These are phyloP conservation scores for Nissolia schottii DNA, from an alignment of 306 rosid species.

Conservation along the genomic window DNA sequence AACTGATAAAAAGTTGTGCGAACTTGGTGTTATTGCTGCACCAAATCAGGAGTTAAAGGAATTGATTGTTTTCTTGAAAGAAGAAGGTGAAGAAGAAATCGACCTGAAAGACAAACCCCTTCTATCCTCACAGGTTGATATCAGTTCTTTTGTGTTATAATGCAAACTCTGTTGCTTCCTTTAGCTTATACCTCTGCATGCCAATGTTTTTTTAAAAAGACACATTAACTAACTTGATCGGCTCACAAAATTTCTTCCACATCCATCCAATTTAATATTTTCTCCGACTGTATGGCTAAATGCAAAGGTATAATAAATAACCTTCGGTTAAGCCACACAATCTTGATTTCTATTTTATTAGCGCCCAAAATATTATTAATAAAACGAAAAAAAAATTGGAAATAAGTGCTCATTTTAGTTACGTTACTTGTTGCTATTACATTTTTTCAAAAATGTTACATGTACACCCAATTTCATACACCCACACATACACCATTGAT, in stretches of 20 bases:
- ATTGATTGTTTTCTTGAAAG: conserved; percentile 36
- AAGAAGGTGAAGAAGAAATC: conserved; percentile 24
- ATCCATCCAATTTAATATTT: neutral
- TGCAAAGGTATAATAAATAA: no score
- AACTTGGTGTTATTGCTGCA: conserved; percentile 32
- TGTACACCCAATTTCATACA: no score
- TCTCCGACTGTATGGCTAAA: neutral
- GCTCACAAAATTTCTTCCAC: neutral
- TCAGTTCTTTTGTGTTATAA: neutral
- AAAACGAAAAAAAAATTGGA: neutral
- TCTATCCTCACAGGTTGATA: conserved; percentile 38
- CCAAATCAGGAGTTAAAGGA: conserved; percentile 38
- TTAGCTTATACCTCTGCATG: no score
- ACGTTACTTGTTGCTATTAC: neutral
- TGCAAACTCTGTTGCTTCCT: neutral
- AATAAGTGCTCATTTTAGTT: neutral
- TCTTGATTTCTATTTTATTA: neutral
- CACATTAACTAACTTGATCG: neutral
- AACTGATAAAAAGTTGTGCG: conserved; percentile 32
- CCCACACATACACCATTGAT: no score
- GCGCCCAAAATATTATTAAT: neutral
- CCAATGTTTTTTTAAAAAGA: neutral
- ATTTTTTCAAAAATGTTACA: no score
- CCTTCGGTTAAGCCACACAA: neutral
- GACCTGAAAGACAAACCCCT: conserved; percentile 36